Percentiles rank a stretch among this genome's conserved stretches.
Conservation (phyloP, 176 grass and related monocot species). For the Phragmites australis region DNA sequence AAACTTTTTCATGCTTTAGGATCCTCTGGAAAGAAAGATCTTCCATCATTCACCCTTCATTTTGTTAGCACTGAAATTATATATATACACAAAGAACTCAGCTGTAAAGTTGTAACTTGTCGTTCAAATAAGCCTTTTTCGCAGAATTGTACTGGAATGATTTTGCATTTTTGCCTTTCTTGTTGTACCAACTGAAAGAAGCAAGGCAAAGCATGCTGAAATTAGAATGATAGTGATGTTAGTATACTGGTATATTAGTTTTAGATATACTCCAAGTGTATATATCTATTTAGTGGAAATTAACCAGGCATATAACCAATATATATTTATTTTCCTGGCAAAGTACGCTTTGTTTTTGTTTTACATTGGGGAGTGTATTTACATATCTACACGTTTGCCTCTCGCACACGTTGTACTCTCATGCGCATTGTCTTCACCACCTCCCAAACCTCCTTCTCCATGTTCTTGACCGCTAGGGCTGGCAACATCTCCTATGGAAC, state of each 20-base stretch:
- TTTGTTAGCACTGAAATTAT: slow-evolving; percentile 14
- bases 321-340: too few species aligned
- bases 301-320: too few species aligned
- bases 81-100: slow-evolving; percentile 6
- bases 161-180: neutral
- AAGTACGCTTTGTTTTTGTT: too few species aligned
- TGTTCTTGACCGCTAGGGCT: too few species aligned
- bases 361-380: too few species aligned
- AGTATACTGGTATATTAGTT: neutral
- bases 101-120: slow-evolving; percentile 32
- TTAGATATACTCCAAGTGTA: too few species aligned
- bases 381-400: too few species aligned
- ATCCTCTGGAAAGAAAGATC: slow-evolving; percentile 40
- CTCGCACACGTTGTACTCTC: too few species aligned
- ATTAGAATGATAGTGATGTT: neutral
- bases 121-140: slow-evolving; percentile 26
- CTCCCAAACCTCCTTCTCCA: too few species aligned
- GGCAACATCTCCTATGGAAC: too few species aligned
- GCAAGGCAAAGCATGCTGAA: neutral
- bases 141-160: neutral
- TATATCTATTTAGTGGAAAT: too few species aligned
- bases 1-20: slow-evolving; percentile 38
- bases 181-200: slow-evolving; percentile 12
- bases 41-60: slow-evolving; percentile 33
- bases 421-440: too few species aligned